These are phyloP conservation scores for Tylopilus sp. DNA, from an alignment of 768 basidiomycete genomes.

Conservation along the genomic window DNA sequence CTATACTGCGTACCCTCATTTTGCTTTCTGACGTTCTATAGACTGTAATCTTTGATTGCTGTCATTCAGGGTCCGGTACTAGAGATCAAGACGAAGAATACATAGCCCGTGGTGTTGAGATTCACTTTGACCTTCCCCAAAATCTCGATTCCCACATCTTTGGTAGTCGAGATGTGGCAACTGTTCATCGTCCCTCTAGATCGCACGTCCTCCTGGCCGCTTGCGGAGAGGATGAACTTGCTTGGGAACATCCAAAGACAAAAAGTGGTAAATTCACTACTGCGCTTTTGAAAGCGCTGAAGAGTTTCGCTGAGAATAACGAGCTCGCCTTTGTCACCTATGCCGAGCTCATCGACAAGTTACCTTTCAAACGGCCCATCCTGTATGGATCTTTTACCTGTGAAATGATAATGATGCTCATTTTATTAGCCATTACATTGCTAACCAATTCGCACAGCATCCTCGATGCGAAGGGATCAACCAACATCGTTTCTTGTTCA, in stretches of 20 bases:
- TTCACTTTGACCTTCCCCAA: conserved; percentile 2
- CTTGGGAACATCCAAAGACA: conserved; percentile 18
- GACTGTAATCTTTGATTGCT: conserved; percentile 48
- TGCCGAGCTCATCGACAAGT: conserved; percentile 13
- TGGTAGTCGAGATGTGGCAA: conserved; percentile 7
- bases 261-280: conserved; percentile 26
- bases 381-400: background rate
- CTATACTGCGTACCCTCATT: conserved; percentile 7
- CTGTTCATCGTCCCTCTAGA: conserved; percentile 22
- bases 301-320: background rate
- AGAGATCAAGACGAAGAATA: conserved; percentile 16
- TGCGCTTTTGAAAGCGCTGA: conserved; percentile 19
- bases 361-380: conserved; percentile 8
- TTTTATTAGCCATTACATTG: background rate
- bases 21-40: conserved; percentile 12
- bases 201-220: conserved; percentile 45
- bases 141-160: conserved; percentile 29
- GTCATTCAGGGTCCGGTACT: conserved; percentile 39
- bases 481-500: conserved; percentile 14
- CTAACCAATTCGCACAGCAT: too few relatives aligned
- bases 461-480: conserved; percentile 32
- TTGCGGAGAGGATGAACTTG: conserved; percentile 35
- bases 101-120: conserved; percentile 1
- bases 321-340: conserved; percentile 30
- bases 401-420: background rate